Evolutionary conservation across 441 rosid species (phyloP).

Genomic region (Macaranga tanarius): DNA sequence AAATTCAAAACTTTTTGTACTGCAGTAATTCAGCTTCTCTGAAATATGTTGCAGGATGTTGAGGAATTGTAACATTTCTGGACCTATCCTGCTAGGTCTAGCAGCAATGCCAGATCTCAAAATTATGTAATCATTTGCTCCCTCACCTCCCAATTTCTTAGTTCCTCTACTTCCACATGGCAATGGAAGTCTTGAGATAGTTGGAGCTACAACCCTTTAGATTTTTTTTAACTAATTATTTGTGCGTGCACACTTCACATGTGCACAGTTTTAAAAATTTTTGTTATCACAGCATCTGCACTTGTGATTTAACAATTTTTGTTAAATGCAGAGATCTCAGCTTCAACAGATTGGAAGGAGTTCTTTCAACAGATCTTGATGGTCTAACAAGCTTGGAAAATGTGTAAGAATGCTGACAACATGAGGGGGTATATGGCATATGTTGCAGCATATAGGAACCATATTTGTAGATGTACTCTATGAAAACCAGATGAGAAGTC

Average conservation of each 20-base stretch:
- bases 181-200: not conserved
- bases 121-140: slow-evolving; percentile 14
- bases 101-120: slow-evolving; percentile 20
- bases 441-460: no score
- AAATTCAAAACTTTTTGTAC: not conserved
- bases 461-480: not conserved
- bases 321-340: no score
- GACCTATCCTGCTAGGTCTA: slow-evolving; percentile 28
- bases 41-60: slow-evolving; percentile 34
- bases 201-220: not conserved
- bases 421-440: not conserved
- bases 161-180: not conserved
- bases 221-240: not conserved
- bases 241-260: no score
- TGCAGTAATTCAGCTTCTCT: not conserved
- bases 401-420: slow-evolving; percentile 31
- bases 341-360: no score
- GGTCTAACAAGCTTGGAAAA: no score
- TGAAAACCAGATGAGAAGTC: not conserved
- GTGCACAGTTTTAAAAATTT: not conserved
- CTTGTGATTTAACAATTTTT: not conserved
- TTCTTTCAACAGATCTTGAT: no score
- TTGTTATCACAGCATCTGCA: not conserved
- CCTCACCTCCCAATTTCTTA: not conserved
- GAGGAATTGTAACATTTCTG: slow-evolving; percentile 47